phyloP scores from a whole-genome alignment of 1,139 yeast species.

The Saccharomyces hybrid region DNA sequence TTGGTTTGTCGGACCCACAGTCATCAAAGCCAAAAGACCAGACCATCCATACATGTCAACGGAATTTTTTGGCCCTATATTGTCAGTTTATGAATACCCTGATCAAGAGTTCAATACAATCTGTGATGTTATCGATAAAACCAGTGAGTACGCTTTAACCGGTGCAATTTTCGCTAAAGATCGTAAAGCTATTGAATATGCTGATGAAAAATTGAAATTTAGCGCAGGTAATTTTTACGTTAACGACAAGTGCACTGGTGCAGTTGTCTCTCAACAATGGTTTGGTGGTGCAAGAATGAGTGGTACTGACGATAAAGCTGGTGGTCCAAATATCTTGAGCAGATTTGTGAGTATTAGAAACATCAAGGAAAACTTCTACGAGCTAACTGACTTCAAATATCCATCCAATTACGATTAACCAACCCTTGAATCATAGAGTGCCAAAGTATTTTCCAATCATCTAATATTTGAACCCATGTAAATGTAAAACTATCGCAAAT shows the following conservation, averaged over 20 bases:
- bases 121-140: slow-evolving; percentile 56
- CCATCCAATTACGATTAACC: slow-evolving; percentile 48
- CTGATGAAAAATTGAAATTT: slow-evolving; percentile 73
- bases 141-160: slow-evolving; percentile 76
- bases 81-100: slow-evolving; percentile 75
- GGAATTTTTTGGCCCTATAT: slow-evolving; percentile 90
- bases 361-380: slow-evolving; percentile 87
- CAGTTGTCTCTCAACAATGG: slow-evolving; percentile 98
- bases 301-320: slow-evolving; percentile 97
- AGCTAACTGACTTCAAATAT: slow-evolving; percentile 66
- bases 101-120: slow-evolving; percentile 50
- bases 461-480: background rate
- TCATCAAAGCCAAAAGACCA: slow-evolving; percentile 67
- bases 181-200: slow-evolving; percentile 61
- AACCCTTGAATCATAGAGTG: background rate
- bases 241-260: slow-evolving; percentile 95
- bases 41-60: slow-evolving; percentile 62
- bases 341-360: slow-evolving; percentile 84
- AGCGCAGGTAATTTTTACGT: slow-evolving; percentile 95
- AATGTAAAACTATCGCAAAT: background rate
- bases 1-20: slow-evolving; percentile 79
- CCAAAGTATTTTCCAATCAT: background rate
- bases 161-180: slow-evolving; percentile 87
- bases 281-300: slow-evolving; percentile 96
- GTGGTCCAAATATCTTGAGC: slow-evolving; percentile 72